phyloP scores from a whole-genome alignment of 768 basidiomycete genomes.

The Termitomyces sp. region DNA sequence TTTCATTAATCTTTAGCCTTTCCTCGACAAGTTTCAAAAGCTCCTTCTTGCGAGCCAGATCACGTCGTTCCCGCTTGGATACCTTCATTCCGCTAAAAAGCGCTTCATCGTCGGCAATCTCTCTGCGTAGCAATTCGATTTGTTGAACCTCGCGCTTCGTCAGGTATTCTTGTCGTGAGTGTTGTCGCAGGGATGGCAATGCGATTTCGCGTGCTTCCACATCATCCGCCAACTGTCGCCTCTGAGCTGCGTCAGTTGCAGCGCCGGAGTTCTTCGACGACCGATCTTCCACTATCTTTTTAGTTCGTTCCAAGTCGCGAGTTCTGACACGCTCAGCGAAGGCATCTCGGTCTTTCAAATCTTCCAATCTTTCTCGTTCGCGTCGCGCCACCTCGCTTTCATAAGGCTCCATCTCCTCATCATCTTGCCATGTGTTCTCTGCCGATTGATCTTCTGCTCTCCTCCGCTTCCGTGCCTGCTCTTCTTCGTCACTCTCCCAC shows the following conservation, averaged over 20 bases:
- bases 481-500: slow-evolving; percentile 92
- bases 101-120: slow-evolving; percentile 91
- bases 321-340: slow-evolving; percentile 85
- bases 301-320: slow-evolving; percentile 80
- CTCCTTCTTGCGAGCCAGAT: slow-evolving; percentile 91
- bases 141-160: slow-evolving; percentile 96
- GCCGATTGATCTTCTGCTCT: slow-evolving; percentile 40
- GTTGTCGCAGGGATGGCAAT: slow-evolving; percentile 72
- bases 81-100: slow-evolving; percentile 90
- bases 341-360: slow-evolving; percentile 84
- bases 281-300: slow-evolving; percentile 88
- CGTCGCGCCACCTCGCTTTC: slow-evolving; percentile 71
- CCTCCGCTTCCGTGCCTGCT: slow-evolving; percentile 61
- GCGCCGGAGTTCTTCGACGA: slow-evolving; percentile 72
- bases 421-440: slow-evolving; percentile 29
- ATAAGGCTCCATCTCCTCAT: slow-evolving; percentile 35
- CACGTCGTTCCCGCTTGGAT: slow-evolving; percentile 73
- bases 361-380: slow-evolving; percentile 73
- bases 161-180: slow-evolving; percentile 92
- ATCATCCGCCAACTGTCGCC: slow-evolving; percentile 81
- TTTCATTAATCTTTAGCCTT: slow-evolving; percentile 90
- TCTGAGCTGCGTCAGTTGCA: slow-evolving; percentile 77
- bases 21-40: slow-evolving; percentile 90
- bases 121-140: slow-evolving; percentile 86
- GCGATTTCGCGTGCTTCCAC: slow-evolving; percentile 46